These are phyloP conservation scores for Colletotrichum tabaci DNA, from an alignment of 2,329 filamentous ascomycete species.

Conservation along the genomic window DNA sequence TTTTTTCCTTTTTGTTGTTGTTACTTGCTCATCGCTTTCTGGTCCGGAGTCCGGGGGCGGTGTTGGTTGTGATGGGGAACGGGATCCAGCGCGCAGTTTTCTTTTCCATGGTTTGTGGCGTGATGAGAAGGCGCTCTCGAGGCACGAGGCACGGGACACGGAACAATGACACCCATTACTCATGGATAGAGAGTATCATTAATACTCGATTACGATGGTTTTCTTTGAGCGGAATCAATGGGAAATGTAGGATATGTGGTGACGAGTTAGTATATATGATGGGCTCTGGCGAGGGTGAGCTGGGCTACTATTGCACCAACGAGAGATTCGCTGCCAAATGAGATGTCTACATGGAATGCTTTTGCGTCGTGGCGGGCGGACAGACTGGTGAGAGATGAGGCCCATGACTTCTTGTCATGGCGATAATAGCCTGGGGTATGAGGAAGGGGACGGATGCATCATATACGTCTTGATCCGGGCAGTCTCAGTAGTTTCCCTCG, in stretches of 20 bases:
- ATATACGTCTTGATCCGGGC: too few relatives aligned
- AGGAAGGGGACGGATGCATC: too few relatives aligned
- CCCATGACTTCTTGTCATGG: too few relatives aligned
- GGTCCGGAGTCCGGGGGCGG: conserved; percentile 20
- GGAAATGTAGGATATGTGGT: neutral
- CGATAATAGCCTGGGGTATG: too few relatives aligned
- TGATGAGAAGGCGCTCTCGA: conserved; percentile 6
- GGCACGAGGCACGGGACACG: neutral
- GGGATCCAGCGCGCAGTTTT: neutral
- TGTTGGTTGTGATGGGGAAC: neutral
- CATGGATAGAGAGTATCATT: conserved; percentile 35
- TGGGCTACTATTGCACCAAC: neutral
- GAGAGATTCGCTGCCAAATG: neutral
- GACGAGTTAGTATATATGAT: neutral
- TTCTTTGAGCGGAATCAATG: neutral
- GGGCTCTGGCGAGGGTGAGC: neutral
- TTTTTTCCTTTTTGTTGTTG: conserved; percentile 2
- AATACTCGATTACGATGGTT: conserved; percentile 34
- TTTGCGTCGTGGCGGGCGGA: too few relatives aligned
- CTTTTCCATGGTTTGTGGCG: conserved; percentile 10
- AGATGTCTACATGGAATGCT: too few relatives aligned
- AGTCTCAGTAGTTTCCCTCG: too few relatives aligned
- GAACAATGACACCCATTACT: conserved; percentile 9
- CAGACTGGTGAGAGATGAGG: too few relatives aligned
- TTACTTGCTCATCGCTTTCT: neutral